Conservation (phyloP, 2,329 filamentous ascomycete genomes). For the Cordyceps javanica region DNA sequence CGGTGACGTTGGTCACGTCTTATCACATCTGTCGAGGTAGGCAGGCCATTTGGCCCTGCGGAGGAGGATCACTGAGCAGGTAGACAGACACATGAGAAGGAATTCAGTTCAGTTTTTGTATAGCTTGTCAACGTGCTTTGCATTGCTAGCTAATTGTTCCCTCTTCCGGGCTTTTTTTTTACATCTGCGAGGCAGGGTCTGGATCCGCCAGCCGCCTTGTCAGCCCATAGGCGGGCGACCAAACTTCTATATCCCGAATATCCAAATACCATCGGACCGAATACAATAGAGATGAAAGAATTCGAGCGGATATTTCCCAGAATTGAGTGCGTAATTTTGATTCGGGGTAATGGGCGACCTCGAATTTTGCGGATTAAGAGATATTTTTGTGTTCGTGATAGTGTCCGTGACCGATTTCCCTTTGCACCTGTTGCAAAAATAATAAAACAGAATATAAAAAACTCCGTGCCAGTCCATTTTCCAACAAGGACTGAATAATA, state of each 20-base stretch:
- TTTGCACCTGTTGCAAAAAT: slow-evolving; percentile 2
- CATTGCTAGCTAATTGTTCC: slow-evolving; percentile 11
- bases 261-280: slow-evolving; percentile 2
- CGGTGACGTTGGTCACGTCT: not conserved
- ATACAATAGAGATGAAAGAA: not conserved
- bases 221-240: not conserved
- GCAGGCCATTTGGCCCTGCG: not conserved
- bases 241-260: slow-evolving; percentile 8
- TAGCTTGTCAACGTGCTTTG: not conserved
- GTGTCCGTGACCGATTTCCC: not conserved
- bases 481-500: slow-evolving; percentile 12
- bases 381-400: slow-evolving; percentile 7
- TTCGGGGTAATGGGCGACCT: not conserved
- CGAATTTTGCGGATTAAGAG: slow-evolving; percentile 5
- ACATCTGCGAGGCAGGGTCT: not conserved
- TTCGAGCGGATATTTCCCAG: not conserved
- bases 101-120: not conserved
- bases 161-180: not conserved
- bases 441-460: not conserved
- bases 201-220: not conserved
- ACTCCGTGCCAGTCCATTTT: slow-evolving; percentile 11
- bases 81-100: not conserved
- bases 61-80: not conserved
- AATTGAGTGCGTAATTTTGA: not conserved
- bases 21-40: too few species aligned